Evolutionary conservation across 1,284 basidiomycete genomes (phyloP).

Genomic region (Somion occarium): DNA sequence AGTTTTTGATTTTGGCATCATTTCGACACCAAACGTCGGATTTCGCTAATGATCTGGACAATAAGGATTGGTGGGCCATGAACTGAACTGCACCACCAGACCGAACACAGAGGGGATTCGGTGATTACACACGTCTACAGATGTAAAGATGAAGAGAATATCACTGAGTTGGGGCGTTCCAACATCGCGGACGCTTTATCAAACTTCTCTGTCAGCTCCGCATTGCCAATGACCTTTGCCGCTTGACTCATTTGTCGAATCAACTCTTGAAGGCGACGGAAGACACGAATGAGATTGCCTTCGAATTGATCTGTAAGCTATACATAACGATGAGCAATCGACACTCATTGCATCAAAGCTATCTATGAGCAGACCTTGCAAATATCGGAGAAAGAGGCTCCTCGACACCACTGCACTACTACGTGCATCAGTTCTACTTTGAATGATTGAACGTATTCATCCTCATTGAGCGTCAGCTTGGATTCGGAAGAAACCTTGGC

Average conservation of each 20-base stretch:
- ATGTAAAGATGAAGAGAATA: slow-evolving; percentile 89
- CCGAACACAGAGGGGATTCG: no score
- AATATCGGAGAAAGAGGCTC: slow-evolving; percentile 94
- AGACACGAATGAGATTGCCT: slow-evolving; percentile 90
- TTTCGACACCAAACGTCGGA: no score
- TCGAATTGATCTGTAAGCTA: slow-evolving; percentile 96
- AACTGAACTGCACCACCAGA: no score
- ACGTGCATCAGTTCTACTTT: slow-evolving; percentile 98
- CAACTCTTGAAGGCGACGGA: slow-evolving; percentile 90
- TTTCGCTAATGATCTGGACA: no score
- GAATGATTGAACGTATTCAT: slow-evolving; percentile 95
- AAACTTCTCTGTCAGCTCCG: slow-evolving; percentile 89
- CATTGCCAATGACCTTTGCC: slow-evolving; percentile 94
- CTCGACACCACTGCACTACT: slow-evolving; percentile 96
- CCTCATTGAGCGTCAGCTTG: slow-evolving; percentile 85
- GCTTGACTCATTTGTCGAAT: slow-evolving; percentile 94
- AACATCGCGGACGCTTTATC: slow-evolving; percentile 85
- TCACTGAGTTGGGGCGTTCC: slow-evolving; percentile 88
- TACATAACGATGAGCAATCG: background rate
- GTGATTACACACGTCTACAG: no score
- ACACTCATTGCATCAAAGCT: background rate
- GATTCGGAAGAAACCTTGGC: slow-evolving; percentile 94
- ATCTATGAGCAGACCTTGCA: slow-evolving; percentile 70
- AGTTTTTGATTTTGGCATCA: no score
- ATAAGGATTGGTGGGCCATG: no score